Base-by-base conservation (phyloP, 352 stramenopile species). In the Aphanomyces euteiches region DNA sequence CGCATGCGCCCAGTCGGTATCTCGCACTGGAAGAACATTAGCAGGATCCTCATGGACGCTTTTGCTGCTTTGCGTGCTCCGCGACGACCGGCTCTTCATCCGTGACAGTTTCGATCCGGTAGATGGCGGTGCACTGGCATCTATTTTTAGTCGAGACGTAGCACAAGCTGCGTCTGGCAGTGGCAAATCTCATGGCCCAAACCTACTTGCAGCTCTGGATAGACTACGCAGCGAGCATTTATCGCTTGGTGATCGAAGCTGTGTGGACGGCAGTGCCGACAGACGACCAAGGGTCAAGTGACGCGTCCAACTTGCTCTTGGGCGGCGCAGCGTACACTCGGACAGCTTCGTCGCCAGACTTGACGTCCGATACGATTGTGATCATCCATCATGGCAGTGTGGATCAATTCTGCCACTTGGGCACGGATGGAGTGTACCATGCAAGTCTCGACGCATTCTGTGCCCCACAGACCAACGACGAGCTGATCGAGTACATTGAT, bases 401-500 rank as follows among this genome's bases (percentile, higher is more conserved):
- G 15, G 54, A 19, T 37, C 54, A 61, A 40, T 61, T 61, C 54
- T 61, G 54, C 54, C 28, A 28, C 28, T 28, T 28, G 28, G 54
- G 54, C 7, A 13, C 34, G 10, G 28, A 28, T 8, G 15, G 36
- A 7, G 54, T 61, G 17, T 7, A 61, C 12, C 54, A 61, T 61
- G 28, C 6, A 6, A 61, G 17, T 7, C 13, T 61, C 17, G 54
- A 40, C 19, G 54, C 19, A 37, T 61, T 61, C 21, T 61, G 54
- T 37, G 37, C 8, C n/a, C 50, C 50, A 7, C 43, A 70, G 15
- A 37, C 15, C 15, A 45, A 53, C 47, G 37, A 60, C 6, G 17
- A 61, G 8, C 43, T 70, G 4, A 21, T 70, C 43, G 45, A 70
- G 39, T 70, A 70, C 64, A 70, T 70, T 63, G 64, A 70, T 15